Conservation (phyloP, 2,329 filamentous ascomycete genomes). For the Dactylellina parvicollis region DNA sequence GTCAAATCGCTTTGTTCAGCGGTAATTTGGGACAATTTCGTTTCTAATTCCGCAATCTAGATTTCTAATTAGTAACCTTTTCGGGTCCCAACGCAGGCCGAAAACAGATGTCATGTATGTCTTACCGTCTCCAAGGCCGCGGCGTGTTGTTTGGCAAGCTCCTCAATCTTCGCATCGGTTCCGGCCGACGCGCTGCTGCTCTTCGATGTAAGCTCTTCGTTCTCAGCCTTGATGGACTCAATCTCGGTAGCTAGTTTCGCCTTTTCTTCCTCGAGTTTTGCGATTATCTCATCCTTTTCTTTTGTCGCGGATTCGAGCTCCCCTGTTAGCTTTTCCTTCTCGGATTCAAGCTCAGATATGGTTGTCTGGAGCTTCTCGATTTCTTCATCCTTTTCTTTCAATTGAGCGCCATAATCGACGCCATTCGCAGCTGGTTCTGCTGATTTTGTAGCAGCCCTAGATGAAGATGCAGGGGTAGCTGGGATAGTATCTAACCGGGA, state of each 20-base stretch:
- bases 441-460: conserved; percentile 9
- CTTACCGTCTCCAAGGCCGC: conserved; percentile 31
- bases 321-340: conserved; percentile 27
- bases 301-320: conserved; percentile 41
- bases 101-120: background rate
- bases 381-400: conserved; percentile 50
- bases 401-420: conserved; percentile 22
- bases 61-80: background rate
- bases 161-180: conserved; percentile 29
- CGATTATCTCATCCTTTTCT: conserved; percentile 42
- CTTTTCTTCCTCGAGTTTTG: conserved; percentile 46
- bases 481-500: conserved; percentile 50
- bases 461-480: conserved; percentile 28
- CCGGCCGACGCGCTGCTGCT: conserved; percentile 22
- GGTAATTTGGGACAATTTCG: conserved; percentile 27
- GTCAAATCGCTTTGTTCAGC: background rate
- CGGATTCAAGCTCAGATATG: conserved; percentile 44
- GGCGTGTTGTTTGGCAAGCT: conserved; percentile 35
- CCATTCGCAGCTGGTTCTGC: conserved; percentile 32
- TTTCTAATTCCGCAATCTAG: conserved; percentile 27
- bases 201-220: conserved; percentile 20
- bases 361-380: conserved; percentile 45
- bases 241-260: conserved; percentile 28
- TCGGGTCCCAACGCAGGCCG: background rate
- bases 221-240: conserved; percentile 32